A percentile compares a stretch with the other conserved stretches of the same genome.
Conservation (phyloP, 2,329 filamentous ascomycete species). For the Teratosphaeria destructans region DNA sequence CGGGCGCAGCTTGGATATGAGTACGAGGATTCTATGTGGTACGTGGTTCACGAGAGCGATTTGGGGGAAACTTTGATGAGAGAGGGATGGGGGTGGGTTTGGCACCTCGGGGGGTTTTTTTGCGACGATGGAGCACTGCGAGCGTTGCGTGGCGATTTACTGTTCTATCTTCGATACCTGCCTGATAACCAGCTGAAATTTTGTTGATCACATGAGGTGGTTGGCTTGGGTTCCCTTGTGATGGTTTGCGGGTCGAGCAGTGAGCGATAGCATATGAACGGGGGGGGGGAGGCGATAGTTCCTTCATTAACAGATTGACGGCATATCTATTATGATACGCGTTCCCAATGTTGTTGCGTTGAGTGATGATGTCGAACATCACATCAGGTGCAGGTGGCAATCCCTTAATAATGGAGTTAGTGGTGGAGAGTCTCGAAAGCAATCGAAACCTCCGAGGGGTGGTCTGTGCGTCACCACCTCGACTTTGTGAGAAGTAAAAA, state of each 20-base stretch:
- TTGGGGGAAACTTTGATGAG: neutral
- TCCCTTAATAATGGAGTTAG: neutral
- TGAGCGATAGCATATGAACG: neutral
- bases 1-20: neutral
- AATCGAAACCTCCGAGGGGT: neutral
- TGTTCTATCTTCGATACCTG: neutral
- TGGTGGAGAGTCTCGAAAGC: no score
- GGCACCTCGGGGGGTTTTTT: neutral
- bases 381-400: neutral
- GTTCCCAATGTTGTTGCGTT: neutral
- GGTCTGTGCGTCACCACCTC: neutral
- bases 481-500: no score
- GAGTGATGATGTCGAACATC: neutral
- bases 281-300: neutral
- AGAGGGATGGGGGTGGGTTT: neutral
- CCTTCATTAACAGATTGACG: no score
- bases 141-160: neutral
- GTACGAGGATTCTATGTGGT: neutral
- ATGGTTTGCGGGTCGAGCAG: neutral
- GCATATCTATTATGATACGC: no score
- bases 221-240: neutral
- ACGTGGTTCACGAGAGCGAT: neutral
- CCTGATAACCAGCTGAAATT: neutral
- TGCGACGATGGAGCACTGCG: neutral
- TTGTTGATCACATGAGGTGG: neutral